Base-by-base conservation (phyloP, 2,329 filamentous ascomycete species). In the Xylaria digitata region DNA sequence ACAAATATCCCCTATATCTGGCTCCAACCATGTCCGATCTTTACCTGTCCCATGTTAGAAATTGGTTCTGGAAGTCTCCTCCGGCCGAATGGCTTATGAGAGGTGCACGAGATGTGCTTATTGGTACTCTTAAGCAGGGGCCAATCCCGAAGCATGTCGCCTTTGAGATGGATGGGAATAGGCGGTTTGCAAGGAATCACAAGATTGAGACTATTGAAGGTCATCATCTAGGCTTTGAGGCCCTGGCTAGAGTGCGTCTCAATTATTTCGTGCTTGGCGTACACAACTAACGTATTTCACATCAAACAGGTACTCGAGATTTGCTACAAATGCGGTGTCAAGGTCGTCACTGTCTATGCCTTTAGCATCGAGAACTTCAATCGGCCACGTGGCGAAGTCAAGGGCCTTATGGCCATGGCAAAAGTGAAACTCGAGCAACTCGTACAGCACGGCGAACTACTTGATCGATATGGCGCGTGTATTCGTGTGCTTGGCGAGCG, bases 311-410 rank as follows among this genome's bases (percentile, higher is more conserved):
- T 98, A 60, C 89, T 99, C 66, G 96, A 99, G 80, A 92, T 99
- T 62, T 98, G 96, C 85, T 99, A 98, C 85, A 97, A 97, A 78
- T 94, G 92, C 66, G 96, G 96, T 61, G 95, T 99, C 70, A 95
- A 96, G 79, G 93, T 97, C 8, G 95, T 99, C 45, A 98, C 96
- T 3, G 94, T 99, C 70, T 99, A 98, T 79, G 96, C 96, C 17
- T 99, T 99, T 82, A 97, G 93, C 77, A 97, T 99, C 76, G 96
- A 99, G 81, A 99, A 99, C 82, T 99, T 97, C 84, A 97, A 98
- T 79, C 90, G 96, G 6, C 95, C 94, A 23, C 94, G 96, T 80
- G 96, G 96, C 80, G 96, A 99, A 79, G 96, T 99, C 8, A 94
- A 97, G 77, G 94, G 93, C 34, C 83, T 99, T 69, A 99, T 99